Percentiles rank a stretch among this genome's conserved stretches.
Conservation (phyloP, 768 basidiomycete genomes). For the Leucogyrophana mollusca region DNA sequence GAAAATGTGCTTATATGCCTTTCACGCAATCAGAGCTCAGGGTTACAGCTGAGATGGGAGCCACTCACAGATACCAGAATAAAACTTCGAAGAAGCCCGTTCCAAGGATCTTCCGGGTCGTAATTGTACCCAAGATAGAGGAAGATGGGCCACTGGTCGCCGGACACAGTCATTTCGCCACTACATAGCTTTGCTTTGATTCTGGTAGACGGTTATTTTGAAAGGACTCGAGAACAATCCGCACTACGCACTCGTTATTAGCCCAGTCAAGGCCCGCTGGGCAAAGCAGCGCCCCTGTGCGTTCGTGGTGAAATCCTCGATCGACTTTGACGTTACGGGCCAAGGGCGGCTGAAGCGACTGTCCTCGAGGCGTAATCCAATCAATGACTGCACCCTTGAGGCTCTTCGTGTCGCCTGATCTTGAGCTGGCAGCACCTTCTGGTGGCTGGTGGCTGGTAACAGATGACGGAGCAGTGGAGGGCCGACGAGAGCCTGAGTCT, state of each 20-base stretch:
- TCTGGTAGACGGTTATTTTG: neutral
- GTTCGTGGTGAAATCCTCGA: conserved; percentile 14
- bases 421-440: conserved; percentile 18
- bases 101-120: conserved; percentile 24
- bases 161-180: conserved; percentile 13
- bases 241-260: conserved; percentile 9
- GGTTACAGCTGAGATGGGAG: conserved; percentile 10
- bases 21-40: neutral
- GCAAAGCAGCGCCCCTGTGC: conserved; percentile 18
- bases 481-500: no score
- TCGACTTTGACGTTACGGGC: conserved; percentile 11
- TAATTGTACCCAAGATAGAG: no score
- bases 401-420: conserved; percentile 10
- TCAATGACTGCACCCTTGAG: conserved; percentile 20
- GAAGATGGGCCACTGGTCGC: conserved; percentile 25
- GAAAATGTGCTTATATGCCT: conserved; percentile 30
- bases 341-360: conserved; percentile 5
- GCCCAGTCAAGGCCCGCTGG: conserved; percentile 19
- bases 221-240: neutral
- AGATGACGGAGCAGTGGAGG: no score
- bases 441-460: conserved; percentile 21
- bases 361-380: conserved; percentile 21
- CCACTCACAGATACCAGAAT: no score
- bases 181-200: neutral
- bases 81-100: conserved; percentile 18